Evolutionary conservation across 1,139 yeast genomes (phyloP).

Genomic region (Yamadazyma diospyri): DNA sequence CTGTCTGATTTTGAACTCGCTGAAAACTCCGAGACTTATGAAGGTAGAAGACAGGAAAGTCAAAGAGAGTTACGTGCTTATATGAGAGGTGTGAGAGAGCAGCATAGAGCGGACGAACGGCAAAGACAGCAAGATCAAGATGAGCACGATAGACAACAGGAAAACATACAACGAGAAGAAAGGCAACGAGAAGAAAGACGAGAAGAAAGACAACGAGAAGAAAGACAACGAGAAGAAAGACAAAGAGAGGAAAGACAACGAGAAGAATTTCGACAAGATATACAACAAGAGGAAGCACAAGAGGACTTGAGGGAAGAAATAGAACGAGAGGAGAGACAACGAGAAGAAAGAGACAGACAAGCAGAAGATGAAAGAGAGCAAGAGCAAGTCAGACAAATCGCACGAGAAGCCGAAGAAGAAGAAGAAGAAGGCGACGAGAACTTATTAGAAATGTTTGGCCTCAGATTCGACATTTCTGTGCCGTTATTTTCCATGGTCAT

Average conservation of each 20-base stretch:
- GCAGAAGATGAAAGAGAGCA: not conserved
- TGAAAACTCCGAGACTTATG: too few relatives aligned
- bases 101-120: not conserved
- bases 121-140: not conserved
- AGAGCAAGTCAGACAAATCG: not conserved
- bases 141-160: not conserved
- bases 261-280: too few relatives aligned
- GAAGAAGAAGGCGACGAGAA: constrained; percentile 16
- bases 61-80: not conserved
- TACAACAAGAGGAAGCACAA: not conserved
- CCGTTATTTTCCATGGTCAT: constrained; percentile 35
- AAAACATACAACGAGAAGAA: not conserved
- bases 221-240: not conserved
- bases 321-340: not conserved
- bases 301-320: not conserved
- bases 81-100: not conserved
- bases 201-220: not conserved
- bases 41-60: not conserved
- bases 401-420: not conserved
- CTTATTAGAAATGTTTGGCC: constrained; percentile 35
- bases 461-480: constrained; percentile 31
- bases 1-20: not conserved
- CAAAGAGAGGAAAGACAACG: not conserved
- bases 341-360: constrained; percentile 1
- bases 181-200: not conserved